Evolutionary conservation across 169 alveolate species (phyloP).

Genomic region (Cryptosporidium tyzzeri): DNA sequence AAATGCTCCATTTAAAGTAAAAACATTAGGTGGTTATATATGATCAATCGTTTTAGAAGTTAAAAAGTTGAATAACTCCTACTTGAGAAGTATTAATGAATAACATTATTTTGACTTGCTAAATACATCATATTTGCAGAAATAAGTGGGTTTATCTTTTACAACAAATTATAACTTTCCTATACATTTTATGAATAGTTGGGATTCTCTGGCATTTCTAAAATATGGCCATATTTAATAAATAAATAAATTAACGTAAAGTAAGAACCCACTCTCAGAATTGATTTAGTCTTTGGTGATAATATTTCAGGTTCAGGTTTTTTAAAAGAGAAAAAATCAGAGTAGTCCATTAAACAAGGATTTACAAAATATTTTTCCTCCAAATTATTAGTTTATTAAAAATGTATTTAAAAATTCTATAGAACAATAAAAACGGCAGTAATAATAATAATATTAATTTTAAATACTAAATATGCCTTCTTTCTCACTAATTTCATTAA

Average conservation of each 20-base stretch:
- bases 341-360: slow-evolving; percentile 24
- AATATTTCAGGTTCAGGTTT: slow-evolving; percentile 6
- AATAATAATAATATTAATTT: not conserved
- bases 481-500: too few relatives aligned
- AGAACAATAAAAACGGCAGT: not conserved
- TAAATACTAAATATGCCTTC: not conserved
- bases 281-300: slow-evolving; percentile 30
- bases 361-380: too few relatives aligned
- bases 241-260: slow-evolving; percentile 22
- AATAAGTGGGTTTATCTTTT: not conserved
- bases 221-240: slow-evolving; percentile 33
- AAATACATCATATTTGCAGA: too few relatives aligned
- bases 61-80: too few relatives aligned
- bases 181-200: slow-evolving; percentile 13
- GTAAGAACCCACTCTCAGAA: slow-evolving; percentile 57
- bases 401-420: not conserved
- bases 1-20: not conserved
- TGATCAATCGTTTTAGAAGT: not conserved
- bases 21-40: too few relatives aligned
- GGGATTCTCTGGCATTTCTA: slow-evolving; percentile 72
- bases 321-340: not conserved
- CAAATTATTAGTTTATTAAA: too few relatives aligned
- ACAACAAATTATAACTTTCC: not conserved
- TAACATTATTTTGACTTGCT: not conserved
- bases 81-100: not conserved